These are phyloP conservation scores for Digitaria exilis DNA, from an alignment of 202 grass and related monocot species.

Conservation along the genomic window DNA sequence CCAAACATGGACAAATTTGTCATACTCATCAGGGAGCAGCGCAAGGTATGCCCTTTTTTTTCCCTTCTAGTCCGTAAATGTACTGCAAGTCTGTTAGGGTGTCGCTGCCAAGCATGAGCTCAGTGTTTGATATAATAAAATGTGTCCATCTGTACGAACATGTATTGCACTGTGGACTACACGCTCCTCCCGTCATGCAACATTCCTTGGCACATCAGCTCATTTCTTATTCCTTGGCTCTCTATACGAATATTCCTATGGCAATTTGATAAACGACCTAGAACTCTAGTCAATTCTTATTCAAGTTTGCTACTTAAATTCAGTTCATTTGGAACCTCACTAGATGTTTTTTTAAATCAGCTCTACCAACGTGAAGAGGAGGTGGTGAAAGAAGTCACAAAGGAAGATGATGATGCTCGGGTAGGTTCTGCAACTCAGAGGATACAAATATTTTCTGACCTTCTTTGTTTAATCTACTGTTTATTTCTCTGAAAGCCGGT, in stretches of 20 bases:
- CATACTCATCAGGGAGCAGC: slow-evolving; percentile 78
- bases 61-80: background rate
- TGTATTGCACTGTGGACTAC: background rate
- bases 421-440: slow-evolving; percentile 30
- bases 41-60: slow-evolving; percentile 60
- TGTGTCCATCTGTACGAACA: background rate
- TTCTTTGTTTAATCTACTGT: background rate
- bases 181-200: background rate
- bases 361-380: slow-evolving; percentile 69
- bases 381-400: slow-evolving; percentile 57
- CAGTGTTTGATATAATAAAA: background rate
- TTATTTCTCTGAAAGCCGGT: slow-evolving; percentile 24
- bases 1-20: slow-evolving; percentile 94
- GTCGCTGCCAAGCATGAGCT: background rate
- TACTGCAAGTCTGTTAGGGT: background rate
- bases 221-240: no score
- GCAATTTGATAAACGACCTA: background rate
- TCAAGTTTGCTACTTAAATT: slow-evolving; percentile 15
- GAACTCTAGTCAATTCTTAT: background rate
- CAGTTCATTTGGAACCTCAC: background rate
- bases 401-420: slow-evolving; percentile 46
- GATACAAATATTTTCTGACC: background rate
- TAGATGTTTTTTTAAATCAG: slow-evolving; percentile 37
- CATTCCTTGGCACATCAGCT: background rate
- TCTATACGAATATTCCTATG: no score